phyloP scores from a whole-genome alignment of 164 flowering plant genomes.

The Sedum album region DNA sequence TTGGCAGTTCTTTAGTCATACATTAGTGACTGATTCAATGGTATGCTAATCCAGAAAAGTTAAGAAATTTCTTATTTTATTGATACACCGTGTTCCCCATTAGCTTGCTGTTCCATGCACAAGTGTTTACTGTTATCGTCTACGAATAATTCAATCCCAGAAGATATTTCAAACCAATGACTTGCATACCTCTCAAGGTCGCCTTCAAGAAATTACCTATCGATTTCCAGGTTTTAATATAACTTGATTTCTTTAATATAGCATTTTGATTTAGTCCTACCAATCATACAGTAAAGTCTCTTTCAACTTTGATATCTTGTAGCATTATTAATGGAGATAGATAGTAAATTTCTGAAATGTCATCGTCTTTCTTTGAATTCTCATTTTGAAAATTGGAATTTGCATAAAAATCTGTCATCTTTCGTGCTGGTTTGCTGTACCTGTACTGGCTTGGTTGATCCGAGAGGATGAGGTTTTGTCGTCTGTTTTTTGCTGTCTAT shows the following conservation, averaged over 20 bases:
- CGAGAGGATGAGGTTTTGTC: not conserved
- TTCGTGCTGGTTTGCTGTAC: not conserved
- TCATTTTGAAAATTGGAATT: not conserved
- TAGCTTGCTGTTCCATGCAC: not conserved
- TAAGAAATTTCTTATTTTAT: no score
- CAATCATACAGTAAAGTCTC: not conserved
- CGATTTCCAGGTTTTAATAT: not conserved
- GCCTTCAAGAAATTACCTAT: not conserved
- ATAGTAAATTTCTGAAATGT: not conserved
- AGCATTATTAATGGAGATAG: not conserved
- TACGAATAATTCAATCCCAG: not conserved
- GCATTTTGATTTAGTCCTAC: not conserved
- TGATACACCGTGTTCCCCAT: no score
- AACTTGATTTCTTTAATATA: not conserved
- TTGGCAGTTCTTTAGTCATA: no score
- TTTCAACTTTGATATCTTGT: not conserved
- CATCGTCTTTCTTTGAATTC: not conserved
- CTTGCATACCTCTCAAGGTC: no score
- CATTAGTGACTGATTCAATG: no score
- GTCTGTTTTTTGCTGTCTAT: not conserved
- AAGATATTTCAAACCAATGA: not conserved
- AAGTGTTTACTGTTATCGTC: not conserved
- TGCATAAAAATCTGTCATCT: not conserved
- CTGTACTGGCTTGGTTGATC: not conserved
- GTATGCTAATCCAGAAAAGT: no score